Evolutionary conservation across 1,284 basidiomycete genomes (phyloP).

Genomic region (Cutaneotrichosporon curvatum): DNA sequence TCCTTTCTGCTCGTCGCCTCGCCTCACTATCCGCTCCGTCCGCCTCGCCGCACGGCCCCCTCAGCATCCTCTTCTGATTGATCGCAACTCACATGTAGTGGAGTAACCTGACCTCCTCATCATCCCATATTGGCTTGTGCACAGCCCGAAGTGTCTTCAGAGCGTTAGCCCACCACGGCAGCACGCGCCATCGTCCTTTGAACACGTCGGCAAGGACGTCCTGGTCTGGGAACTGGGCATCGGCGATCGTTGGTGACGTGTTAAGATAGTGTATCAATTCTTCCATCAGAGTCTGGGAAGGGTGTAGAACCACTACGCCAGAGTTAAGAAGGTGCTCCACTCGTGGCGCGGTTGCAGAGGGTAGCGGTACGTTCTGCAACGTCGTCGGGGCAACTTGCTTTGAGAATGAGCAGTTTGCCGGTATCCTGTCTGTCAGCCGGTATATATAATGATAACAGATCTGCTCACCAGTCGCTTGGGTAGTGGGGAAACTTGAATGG

Average conservation of each 20-base stretch:
- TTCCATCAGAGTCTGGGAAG: constrained; percentile 50
- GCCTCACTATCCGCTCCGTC: too few species aligned
- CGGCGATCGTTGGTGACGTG: constrained; percentile 60
- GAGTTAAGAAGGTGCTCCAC: constrained; percentile 78
- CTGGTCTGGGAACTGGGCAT: constrained; percentile 83
- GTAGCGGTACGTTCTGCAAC: constrained; percentile 45
- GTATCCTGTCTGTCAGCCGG: constrained; percentile 56
- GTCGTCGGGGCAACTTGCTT: constrained; percentile 54
- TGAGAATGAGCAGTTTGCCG: constrained; percentile 78
- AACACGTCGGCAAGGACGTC: constrained; percentile 80
- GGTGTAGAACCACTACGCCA: constrained; percentile 79
- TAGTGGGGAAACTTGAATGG: constrained; percentile 76
- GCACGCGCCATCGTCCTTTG: constrained; percentile 50
- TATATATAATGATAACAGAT: too few species aligned
- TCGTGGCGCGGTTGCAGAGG: constrained; percentile 55
- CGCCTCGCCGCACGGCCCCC: too few species aligned
- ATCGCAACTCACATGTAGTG: constrained; percentile 42
- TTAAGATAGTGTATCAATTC: constrained; percentile 58
- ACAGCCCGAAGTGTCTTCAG: constrained; percentile 47
- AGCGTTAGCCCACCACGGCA: constrained; percentile 50
- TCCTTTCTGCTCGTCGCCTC: too few species aligned
- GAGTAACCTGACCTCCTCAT: constrained; percentile 44
- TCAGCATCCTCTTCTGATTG: neutral
- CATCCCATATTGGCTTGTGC: constrained; percentile 46
- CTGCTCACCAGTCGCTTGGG: constrained; percentile 73